Evolutionary conservation across 768 basidiomycete genomes (phyloP).

Genomic region (Russula compacta): DNA sequence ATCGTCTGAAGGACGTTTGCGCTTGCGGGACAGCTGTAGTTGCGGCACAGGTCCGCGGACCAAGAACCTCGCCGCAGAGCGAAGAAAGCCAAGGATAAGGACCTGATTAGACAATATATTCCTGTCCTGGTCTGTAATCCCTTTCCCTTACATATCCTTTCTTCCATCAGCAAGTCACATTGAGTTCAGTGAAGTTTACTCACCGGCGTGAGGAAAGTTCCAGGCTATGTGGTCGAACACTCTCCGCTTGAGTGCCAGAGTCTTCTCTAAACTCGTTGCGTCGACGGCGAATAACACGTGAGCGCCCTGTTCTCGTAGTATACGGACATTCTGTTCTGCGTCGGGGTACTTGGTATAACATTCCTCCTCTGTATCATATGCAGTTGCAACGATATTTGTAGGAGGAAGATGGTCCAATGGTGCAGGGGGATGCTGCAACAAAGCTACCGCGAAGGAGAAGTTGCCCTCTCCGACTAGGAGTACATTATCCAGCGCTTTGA

Average conservation of each 20-base stretch:
- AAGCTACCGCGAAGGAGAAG: slow-evolving; percentile 81
- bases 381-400: slow-evolving; percentile 71
- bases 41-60: slow-evolving; percentile 46
- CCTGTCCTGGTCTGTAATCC: slow-evolving; percentile 87
- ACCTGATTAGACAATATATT: slow-evolving; percentile 88
- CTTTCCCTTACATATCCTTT: slow-evolving; percentile 47
- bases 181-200: neutral
- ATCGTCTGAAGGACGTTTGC: slow-evolving; percentile 31
- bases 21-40: slow-evolving; percentile 33
- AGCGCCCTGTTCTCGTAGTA: slow-evolving; percentile 50
- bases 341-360: slow-evolving; percentile 82
- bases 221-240: slow-evolving; percentile 78
- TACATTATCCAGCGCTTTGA: slow-evolving; percentile 53
- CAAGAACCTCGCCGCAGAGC: slow-evolving; percentile 58
- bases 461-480: slow-evolving; percentile 89
- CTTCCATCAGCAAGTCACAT: slow-evolving; percentile 4
- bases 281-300: slow-evolving; percentile 76
- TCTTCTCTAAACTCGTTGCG: slow-evolving; percentile 65
- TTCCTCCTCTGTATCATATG: slow-evolving; percentile 69
- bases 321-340: slow-evolving; percentile 47
- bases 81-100: slow-evolving; percentile 73
- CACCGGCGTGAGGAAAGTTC: slow-evolving; percentile 97
- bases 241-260: slow-evolving; percentile 44
- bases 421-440: slow-evolving; percentile 42
- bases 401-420: slow-evolving; percentile 46